Evolutionary conservation across 441 rosid genomes (phyloP), one percentile per base, ranked within the genome.

Genomic region (Eutrema salsugineum): DNA sequence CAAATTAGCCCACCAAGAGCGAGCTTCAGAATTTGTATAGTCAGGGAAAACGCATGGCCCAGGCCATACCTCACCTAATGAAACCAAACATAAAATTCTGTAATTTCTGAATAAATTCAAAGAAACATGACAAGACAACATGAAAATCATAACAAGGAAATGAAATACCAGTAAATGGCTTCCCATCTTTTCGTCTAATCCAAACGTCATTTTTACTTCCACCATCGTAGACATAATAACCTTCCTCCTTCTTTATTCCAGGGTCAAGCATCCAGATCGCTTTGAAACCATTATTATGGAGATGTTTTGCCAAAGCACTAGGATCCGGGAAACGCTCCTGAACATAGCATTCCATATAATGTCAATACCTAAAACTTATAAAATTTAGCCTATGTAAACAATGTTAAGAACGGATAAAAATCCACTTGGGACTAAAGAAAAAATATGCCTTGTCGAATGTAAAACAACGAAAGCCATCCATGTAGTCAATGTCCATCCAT

Each of bases 401-500:
- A 38, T n/a, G 19, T 9, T 47, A 53, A 66, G 68, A 42, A 53
- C 33, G 53, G 15, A 17, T 17, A 11, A 70, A 22, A 66, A 19
- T 12, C 35, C 5, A 60, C 39, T 66, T 77, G 46, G 40, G 32
- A 28, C 16, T 28, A 8, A 24, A 11, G n/a, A 38, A 60, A 47
- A 15, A 32, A 71, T 86, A 70, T 85, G 80, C 99, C 97, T 88
- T 76, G 80, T 92, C 90, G 62, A 92, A 89, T 72, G 99, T 95
- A 81, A 95, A 95, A 88, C 97, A 95, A 48, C 98, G 89, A 79
- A 92, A 95, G n/a, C 96, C 92, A 73, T 95, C 99, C 99, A 95
- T 95, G 83, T 95, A 95, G 76, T 92, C 99, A 72, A 95, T 95
- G 77, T 95, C 98, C 99, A 95, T 95, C 99, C 99, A 95, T 82